Percentiles rank a stretch among this genome's conserved stretches.
Evolutionary conservation across 306 rosid species (phyloP).

Genomic region (Prunus kanzakura): DNA sequence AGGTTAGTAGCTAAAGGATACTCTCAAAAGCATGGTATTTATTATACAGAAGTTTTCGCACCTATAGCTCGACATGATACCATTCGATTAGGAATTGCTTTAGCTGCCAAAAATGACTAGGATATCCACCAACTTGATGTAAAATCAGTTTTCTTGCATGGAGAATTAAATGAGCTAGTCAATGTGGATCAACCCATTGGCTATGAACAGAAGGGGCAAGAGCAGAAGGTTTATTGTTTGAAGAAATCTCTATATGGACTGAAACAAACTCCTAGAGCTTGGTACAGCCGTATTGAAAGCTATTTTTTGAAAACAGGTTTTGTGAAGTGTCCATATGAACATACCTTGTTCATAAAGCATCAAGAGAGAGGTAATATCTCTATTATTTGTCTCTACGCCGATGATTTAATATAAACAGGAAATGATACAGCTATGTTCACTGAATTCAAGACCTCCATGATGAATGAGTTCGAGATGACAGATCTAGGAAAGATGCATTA

Average conservation of each 20-base stretch:
- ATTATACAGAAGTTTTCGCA: neutral
- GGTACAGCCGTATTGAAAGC: neutral
- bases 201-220: neutral
- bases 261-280: conserved; percentile 7
- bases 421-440: neutral
- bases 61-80: neutral
- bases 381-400: neutral
- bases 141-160: conserved; percentile 3
- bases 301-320: neutral
- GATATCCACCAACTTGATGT: neutral
- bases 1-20: neutral
- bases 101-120: neutral
- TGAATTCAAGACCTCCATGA: neutral
- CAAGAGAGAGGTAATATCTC: neutral
- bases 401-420: neutral
- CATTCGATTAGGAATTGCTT: neutral
- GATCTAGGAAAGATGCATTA: neutral
- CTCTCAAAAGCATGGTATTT: too few relatives aligned
- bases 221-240: neutral
- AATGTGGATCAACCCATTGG: neutral
- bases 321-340: neutral
- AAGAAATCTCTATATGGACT: conserved; percentile 9
- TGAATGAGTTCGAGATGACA: neutral
- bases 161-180: neutral
- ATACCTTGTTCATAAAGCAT: neutral